A percentile compares a stretch with the other conserved stretches of the same genome.
Evolutionary conservation across 2,329 filamentous ascomycete genomes (phyloP).

Genomic region (Penicillium sp.): DNA sequence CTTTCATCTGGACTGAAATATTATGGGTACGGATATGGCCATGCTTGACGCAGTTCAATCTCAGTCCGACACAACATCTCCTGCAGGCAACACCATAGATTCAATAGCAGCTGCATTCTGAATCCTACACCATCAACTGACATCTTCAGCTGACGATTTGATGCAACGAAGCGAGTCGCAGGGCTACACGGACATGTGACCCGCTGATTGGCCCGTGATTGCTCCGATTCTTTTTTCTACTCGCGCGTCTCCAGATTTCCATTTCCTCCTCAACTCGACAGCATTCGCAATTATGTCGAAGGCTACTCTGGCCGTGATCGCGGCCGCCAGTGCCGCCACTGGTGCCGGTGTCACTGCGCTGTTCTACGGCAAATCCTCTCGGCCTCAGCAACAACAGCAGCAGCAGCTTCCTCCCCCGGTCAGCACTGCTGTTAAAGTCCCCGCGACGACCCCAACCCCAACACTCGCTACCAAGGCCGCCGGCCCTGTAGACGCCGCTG

Average conservation of each 20-base stretch:
- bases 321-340: slow-evolving; percentile 69
- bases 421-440: slow-evolving; percentile 26
- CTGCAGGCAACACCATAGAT: background rate
- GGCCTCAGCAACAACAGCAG: slow-evolving; percentile 26
- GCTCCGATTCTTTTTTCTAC: slow-evolving; percentile 9
- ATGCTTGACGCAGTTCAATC: background rate
- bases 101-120: too few species aligned
- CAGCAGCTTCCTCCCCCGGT: slow-evolving; percentile 28
- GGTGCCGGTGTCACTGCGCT: slow-evolving; percentile 69
- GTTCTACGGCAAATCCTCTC: slow-evolving; percentile 52
- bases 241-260: background rate
- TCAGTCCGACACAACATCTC: background rate
- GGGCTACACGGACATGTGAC: slow-evolving; percentile 6
- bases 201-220: slow-evolving; percentile 26
- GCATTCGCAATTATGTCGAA: slow-evolving; percentile 63
- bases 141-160: background rate
- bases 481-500: slow-evolving; percentile 64
- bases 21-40: background rate
- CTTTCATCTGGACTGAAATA: background rate
- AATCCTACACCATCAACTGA: background rate
- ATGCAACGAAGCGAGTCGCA: background rate
- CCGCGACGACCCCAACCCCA: slow-evolving; percentile 27
- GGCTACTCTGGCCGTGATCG: slow-evolving; percentile 68
- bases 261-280: slow-evolving; percentile 7
- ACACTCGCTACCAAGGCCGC: slow-evolving; percentile 15